These are phyloP conservation scores for Lactarius psammicola DNA, from an alignment of 768 basidiomycete genomes.

Conservation along the genomic window DNA sequence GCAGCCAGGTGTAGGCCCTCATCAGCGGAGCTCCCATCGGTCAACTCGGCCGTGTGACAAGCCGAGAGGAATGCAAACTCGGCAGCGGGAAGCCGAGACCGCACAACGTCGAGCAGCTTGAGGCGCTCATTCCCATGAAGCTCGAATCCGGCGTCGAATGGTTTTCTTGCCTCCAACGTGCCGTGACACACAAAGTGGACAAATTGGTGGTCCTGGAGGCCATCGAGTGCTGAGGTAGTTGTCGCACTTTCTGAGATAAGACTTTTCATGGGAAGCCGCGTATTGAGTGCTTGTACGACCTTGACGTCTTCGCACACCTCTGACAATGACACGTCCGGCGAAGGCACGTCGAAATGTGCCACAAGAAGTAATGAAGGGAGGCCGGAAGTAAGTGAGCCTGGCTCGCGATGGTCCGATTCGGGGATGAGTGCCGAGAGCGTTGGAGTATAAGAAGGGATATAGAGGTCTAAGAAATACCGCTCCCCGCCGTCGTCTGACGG, in stretches of 20 bases:
- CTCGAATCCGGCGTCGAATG: slow-evolving; percentile 1
- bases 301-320: neutral
- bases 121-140: neutral
- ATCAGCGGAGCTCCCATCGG: neutral
- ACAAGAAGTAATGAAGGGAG: neutral
- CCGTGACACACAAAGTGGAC: slow-evolving; percentile 14
- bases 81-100: neutral
- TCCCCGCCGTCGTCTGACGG: neutral
- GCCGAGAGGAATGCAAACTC: slow-evolving; percentile 5
- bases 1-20: neutral
- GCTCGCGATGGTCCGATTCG: neutral
- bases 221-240: neutral
- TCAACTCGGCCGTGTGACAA: neutral
- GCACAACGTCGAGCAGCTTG: neutral
- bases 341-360: neutral
- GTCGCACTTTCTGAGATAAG: neutral
- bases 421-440: neutral
- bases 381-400: neutral
- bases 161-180: neutral
- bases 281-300: neutral
- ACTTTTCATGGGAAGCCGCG: too few species aligned
- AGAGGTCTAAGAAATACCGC: slow-evolving; percentile 4
- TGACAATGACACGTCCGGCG: neutral
- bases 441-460: neutral
- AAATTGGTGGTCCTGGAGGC: neutral